Evolutionary conservation across 371 early-diverging fungal species (phyloP).

Genomic region (Syncephalastrum contaminatum): DNA sequence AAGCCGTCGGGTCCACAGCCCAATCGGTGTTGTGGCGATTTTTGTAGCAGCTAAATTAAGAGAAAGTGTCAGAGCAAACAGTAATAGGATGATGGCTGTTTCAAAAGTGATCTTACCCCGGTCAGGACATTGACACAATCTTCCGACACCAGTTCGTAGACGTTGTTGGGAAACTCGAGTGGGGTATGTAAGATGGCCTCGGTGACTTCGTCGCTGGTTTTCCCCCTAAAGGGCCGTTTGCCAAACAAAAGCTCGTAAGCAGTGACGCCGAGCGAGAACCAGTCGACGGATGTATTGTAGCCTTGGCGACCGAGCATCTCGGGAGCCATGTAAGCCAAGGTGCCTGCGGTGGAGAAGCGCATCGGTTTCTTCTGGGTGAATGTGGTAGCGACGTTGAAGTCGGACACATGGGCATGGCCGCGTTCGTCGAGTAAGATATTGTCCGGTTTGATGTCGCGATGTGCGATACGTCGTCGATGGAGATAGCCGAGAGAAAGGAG

Average conservation of each 20-base stretch:
- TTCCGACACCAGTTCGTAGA: constrained; percentile 35
- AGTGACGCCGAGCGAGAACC: constrained; percentile 90
- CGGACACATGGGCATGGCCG: constrained; percentile 88
- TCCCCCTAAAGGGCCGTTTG: constrained; percentile 77
- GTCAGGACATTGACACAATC: constrained; percentile 51
- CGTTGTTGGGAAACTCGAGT: constrained; percentile 55
- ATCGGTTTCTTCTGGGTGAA: constrained; percentile 57
- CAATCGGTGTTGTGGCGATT: constrained; percentile 49
- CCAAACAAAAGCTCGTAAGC: constrained; percentile 78
- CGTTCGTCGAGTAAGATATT: constrained; percentile 86
- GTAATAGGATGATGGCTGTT: not conserved
- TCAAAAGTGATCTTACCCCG: constrained; percentile 31
- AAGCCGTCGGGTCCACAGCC: constrained; percentile 57
- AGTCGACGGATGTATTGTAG: constrained; percentile 74
- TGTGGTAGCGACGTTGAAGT: constrained; percentile 84
- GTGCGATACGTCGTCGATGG: constrained; percentile 64
- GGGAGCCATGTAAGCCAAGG: constrained; percentile 81
- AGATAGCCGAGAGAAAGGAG: constrained; percentile 69
- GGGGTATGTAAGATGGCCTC: constrained; percentile 54
- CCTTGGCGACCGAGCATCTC: constrained; percentile 74
- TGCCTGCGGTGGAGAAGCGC: constrained; percentile 69
- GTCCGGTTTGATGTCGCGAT: constrained; percentile 91
- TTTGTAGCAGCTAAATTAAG: constrained; percentile 42
- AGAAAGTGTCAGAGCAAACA: constrained; percentile 22
- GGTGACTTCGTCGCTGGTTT: constrained; percentile 64